Evolutionary conservation across 106 monocot species (phyloP).

Genomic region (Ottelia alismoides): DNA sequence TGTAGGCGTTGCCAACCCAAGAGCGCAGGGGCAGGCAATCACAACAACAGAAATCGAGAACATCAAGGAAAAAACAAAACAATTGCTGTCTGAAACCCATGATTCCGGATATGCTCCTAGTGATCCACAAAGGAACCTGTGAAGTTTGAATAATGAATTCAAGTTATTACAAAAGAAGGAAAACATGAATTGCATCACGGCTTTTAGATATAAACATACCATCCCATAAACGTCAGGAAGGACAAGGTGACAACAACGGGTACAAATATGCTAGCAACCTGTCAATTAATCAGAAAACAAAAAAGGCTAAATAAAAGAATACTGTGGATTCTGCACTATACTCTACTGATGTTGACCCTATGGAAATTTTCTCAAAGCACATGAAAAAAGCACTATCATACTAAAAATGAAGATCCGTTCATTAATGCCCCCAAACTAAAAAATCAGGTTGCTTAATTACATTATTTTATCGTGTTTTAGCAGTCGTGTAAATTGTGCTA

Average conservation of each 20-base stretch:
- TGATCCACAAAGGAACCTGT: slow-evolving; percentile 79
- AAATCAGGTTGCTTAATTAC: too few relatives aligned
- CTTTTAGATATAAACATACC: slow-evolving; percentile 29
- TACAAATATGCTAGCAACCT: slow-evolving; percentile 95
- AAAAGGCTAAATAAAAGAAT: too few relatives aligned
- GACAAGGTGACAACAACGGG: slow-evolving; percentile 65
- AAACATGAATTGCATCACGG: neutral
- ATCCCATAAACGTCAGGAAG: slow-evolving; percentile 67
- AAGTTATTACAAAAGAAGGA: too few relatives aligned
- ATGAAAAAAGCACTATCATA: too few relatives aligned
- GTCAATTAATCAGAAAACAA: slow-evolving; percentile 1
- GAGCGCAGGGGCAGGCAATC: slow-evolving; percentile 96
- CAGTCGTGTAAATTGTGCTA: too few relatives aligned
- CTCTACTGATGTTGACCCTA: too few relatives aligned
- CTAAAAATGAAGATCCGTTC: too few relatives aligned
- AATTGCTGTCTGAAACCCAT: slow-evolving; percentile 67
- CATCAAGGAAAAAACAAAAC: slow-evolving; percentile 95
- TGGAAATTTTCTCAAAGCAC: too few relatives aligned
- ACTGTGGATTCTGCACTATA: too few relatives aligned
- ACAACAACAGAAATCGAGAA: slow-evolving; percentile 97
- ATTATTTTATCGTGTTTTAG: too few relatives aligned
- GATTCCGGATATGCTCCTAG: slow-evolving; percentile 71
- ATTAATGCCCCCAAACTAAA: too few relatives aligned
- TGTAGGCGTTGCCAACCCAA: slow-evolving; percentile 94
- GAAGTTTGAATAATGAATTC: too few relatives aligned